Evolutionary conservation across 2,329 filamentous ascomycete species (phyloP).

Genomic region (Apiospora rasikravindrae): DNA sequence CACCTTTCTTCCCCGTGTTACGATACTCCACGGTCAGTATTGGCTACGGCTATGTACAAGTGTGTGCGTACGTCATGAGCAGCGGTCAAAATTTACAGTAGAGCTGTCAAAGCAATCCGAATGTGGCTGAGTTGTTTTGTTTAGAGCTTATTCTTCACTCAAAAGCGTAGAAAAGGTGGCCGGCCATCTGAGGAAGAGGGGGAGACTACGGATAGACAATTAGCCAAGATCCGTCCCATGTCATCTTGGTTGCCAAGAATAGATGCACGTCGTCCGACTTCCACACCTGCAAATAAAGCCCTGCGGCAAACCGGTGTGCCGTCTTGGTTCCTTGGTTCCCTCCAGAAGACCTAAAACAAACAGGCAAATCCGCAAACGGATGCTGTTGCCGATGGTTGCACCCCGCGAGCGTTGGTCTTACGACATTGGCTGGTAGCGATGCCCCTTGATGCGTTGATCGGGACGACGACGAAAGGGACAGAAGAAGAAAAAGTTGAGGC

Average conservation of each 20-base stretch:
- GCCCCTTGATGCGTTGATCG: background rate
- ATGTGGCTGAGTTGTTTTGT: background rate
- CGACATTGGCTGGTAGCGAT: background rate
- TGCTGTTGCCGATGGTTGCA: background rate
- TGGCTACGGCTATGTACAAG: background rate
- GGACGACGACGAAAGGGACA: background rate
- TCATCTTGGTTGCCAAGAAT: background rate
- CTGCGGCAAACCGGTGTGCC: background rate
- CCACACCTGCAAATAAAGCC: background rate
- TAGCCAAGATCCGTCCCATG: background rate
- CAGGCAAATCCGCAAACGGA: background rate
- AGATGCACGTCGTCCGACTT: background rate
- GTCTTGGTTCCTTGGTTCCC: background rate
- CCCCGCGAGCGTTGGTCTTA: background rate
- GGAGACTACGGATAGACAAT: background rate
- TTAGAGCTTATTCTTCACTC: constrained; percentile 2
- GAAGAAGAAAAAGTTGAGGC: constrained; percentile 12
- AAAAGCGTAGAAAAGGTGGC: background rate
- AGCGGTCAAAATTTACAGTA: background rate
- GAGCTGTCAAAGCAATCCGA: background rate
- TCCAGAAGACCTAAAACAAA: background rate
- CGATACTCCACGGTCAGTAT: background rate
- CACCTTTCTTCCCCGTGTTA: background rate
- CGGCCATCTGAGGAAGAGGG: background rate
- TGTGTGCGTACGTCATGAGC: background rate